A percentile compares a stretch with the other conserved stretches of the same genome.
These are phyloP conservation scores for Yarrowia galli DNA, from an alignment of 1,139 yeast genomes.

Conservation along the genomic window DNA sequence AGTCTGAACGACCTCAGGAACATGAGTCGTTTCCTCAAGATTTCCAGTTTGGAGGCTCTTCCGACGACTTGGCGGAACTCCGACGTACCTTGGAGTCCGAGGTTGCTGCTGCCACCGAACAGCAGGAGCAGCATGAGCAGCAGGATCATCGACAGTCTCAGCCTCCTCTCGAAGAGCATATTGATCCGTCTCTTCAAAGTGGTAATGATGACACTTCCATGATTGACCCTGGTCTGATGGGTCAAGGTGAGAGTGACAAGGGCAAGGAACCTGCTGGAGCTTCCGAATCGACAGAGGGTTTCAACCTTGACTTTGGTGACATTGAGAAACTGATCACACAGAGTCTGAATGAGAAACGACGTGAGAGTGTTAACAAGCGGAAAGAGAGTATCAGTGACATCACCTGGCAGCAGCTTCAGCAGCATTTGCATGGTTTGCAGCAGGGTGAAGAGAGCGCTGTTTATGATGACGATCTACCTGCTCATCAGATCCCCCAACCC, in stretches of 20 bases:
- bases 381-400: conserved; percentile 35
- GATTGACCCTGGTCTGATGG: conserved; percentile 27
- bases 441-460: conserved; percentile 33
- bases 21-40: conserved; percentile 7
- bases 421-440: conserved; percentile 28
- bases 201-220: conserved; percentile 2
- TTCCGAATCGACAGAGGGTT: conserved; percentile 10
- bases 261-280: conserved; percentile 25
- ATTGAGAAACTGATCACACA: conserved; percentile 33
- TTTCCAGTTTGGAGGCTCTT: conserved; percentile 16
- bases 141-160: conserved; percentile 6
- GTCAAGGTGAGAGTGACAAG: conserved; percentile 15
- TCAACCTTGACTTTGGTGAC: conserved; percentile 33
- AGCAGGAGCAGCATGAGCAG: neutral
- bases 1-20: conserved; percentile 12
- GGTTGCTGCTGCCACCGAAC: conserved; percentile 8
- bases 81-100: conserved; percentile 20
- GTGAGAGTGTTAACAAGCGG: conserved; percentile 20
- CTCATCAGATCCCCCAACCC: conserved; percentile 3
- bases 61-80: conserved; percentile 7
- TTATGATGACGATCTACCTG: conserved; percentile 18
- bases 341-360: conserved; percentile 26
- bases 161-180: conserved; percentile 12
- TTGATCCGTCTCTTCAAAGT: conserved; percentile 23
- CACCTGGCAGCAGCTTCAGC: conserved; percentile 38